A percentile compares a stretch with the other conserved stretches of the same genome.
Evolutionary conservation across 805 yeast species (phyloP).

Genomic region (Schwanniomyces yamadae): DNA sequence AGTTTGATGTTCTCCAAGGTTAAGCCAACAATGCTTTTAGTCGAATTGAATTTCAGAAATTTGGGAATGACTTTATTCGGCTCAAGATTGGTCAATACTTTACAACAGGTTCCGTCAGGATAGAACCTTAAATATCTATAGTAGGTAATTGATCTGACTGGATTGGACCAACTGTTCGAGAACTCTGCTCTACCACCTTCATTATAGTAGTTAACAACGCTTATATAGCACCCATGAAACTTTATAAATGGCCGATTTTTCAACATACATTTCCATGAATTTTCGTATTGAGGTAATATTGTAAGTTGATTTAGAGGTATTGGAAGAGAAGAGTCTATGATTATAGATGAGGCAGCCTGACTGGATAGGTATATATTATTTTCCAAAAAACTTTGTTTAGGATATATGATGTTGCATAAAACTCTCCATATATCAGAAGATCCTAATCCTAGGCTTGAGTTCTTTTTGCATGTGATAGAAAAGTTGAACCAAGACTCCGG

Average conservation of each 20-base stretch:
- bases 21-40: constrained; percentile 14
- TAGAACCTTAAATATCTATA: constrained; percentile 82
- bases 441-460: constrained; percentile 58
- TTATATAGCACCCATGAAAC: constrained; percentile 80
- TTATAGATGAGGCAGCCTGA: constrained; percentile 45
- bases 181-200: constrained; percentile 76
- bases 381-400: constrained; percentile 52
- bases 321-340: constrained; percentile 20
- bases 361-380: constrained; percentile 36
- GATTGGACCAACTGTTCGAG: constrained; percentile 66
- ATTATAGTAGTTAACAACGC: constrained; percentile 79
- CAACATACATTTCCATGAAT: constrained; percentile 51
- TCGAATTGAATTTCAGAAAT: constrained; percentile 34
- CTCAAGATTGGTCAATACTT: constrained; percentile 67
- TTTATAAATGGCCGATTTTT: constrained; percentile 72
- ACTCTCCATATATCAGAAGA: constrained; percentile 49
- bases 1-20: constrained; percentile 10
- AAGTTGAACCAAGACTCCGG: constrained; percentile 68
- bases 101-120: constrained; percentile 72
- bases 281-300: constrained; percentile 28
- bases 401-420: constrained; percentile 51
- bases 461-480: constrained; percentile 55
- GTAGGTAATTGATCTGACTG: constrained; percentile 81
- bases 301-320: constrained; percentile 31
- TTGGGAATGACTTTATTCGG: constrained; percentile 67